Conservation (phyloP, 257 asterid genomes). For the Capsicum pubescens region DNA sequence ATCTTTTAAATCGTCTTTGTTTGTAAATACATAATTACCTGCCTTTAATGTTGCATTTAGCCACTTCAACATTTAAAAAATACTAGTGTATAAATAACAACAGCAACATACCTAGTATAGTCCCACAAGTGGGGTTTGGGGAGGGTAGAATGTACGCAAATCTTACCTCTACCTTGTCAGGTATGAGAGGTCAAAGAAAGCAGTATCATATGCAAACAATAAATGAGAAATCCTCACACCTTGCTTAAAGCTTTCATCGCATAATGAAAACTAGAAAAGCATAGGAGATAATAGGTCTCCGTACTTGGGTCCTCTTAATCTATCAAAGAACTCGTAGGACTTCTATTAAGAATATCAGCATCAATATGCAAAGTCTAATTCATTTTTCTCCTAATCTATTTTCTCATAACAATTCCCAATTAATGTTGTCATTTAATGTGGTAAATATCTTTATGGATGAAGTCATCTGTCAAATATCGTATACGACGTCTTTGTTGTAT, state of each 20-base stretch:
- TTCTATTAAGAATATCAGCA: background rate
- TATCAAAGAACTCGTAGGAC: background rate
- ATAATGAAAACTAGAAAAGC: too few species aligned
- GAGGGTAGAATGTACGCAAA: too few species aligned
- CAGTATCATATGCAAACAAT: too few species aligned
- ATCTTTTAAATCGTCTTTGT: background rate
- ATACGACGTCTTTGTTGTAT: slow-evolving; percentile 12
- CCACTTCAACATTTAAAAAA: background rate
- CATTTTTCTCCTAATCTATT: background rate
- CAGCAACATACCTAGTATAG: too few species aligned
- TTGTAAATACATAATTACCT: background rate
- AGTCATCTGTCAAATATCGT: background rate
- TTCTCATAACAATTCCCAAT: too few species aligned
- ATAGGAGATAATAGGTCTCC: background rate
- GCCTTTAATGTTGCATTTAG: background rate
- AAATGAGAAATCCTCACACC: background rate
- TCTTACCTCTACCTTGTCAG: too few species aligned
- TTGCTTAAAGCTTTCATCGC: background rate
- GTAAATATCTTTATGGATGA: background rate
- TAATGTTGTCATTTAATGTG: background rate
- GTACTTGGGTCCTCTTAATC: background rate
- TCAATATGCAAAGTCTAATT: background rate
- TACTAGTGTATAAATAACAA: background rate
- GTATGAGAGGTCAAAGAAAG: too few species aligned
- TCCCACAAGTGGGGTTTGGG: too few species aligned